Base-by-base conservation (phyloP, 257 asterid genomes). In the Sherardia arvensis region DNA sequence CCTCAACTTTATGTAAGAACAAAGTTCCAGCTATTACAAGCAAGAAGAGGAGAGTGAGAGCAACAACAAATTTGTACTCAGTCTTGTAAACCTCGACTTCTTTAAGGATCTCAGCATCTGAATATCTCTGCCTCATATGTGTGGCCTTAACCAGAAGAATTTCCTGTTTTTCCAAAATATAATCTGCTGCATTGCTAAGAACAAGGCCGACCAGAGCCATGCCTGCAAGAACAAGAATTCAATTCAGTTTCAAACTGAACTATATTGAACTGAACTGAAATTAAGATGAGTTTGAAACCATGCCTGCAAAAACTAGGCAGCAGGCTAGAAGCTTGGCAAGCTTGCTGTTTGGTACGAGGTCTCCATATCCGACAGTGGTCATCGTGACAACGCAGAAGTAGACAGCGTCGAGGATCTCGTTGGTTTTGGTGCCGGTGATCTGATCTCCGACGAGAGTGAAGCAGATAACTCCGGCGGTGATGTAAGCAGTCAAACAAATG, bases 301-400 rank as follows among this genome's bases (percentile, higher is more conserved):
- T 83, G 27, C 98, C 95, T 0, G 79, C 53, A 48, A 91, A 86
- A 45, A 88, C 95, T 55, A 81, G 86, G n/a, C 77, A 33, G 62
- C 90, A 81, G 1, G 98, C 88, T 0, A 88, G 81, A n/a, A 79
- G 40, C 65, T 86, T 86, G 0, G 95, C 66, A 30, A 65, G 22
- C 10, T 66, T 67, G 79, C 83, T 85, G 56, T 74, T 75, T 0
- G 98, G 98, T 0, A 86, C 90, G 18, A 88, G 88, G 73, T 88
- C 96, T 10, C 96, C 95, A 61, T 88, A 91, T 59, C 96, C 98
- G 25, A 91, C 95, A 1, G 96, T 88, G 12, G 98, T 91, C 98
- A 91, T 91, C 4, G 98, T 91, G 38, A 91, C 98, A 66, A 91
- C 64, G 51, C 94, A 86, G 53, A 91, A 78, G 60, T 91, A 91